Conservation (phyloP, 129 eudicot species). For the Ambrosia artemisiifolia region DNA sequence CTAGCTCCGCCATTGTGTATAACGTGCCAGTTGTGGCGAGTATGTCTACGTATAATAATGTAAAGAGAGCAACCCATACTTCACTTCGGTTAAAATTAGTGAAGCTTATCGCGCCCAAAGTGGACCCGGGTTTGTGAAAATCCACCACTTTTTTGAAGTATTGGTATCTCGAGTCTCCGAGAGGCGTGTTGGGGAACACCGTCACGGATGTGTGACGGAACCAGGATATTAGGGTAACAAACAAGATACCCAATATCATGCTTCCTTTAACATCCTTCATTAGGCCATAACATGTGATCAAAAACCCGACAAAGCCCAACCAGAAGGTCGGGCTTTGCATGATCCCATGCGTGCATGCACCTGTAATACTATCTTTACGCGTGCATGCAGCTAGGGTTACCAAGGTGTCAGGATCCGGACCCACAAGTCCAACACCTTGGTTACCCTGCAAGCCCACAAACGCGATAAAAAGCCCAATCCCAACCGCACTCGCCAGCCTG, state of each 20-base stretch:
- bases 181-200: slow-evolving; percentile 64
- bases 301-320: slow-evolving; percentile 65
- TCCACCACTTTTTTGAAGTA: slow-evolving; percentile 74
- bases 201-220: slow-evolving; percentile 68
- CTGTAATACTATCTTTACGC: slow-evolving; percentile 39
- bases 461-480: slow-evolving; percentile 85
- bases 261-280: slow-evolving; percentile 82
- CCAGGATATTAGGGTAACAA: slow-evolving; percentile 77
- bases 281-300: slow-evolving; percentile 60
- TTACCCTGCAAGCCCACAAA: slow-evolving; percentile 74
- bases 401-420: slow-evolving; percentile 65
- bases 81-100: slow-evolving; percentile 51
- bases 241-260: slow-evolving; percentile 72
- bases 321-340: slow-evolving; percentile 86
- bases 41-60: slow-evolving; percentile 72
- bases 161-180: slow-evolving; percentile 52
- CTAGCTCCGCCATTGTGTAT: slow-evolving; percentile 85
- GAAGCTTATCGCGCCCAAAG: slow-evolving; percentile 70
- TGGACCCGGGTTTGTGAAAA: slow-evolving; percentile 69
- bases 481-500: slow-evolving; percentile 64
- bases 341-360: slow-evolving; percentile 56
- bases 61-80: slow-evolving; percentile 78
- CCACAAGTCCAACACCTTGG: slow-evolving; percentile 80
- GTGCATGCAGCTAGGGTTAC: slow-evolving; percentile 62
- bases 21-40: slow-evolving; percentile 83